Conservation (phyloP, 768 basidiomycete genomes). For the Suillus variegatus region DNA sequence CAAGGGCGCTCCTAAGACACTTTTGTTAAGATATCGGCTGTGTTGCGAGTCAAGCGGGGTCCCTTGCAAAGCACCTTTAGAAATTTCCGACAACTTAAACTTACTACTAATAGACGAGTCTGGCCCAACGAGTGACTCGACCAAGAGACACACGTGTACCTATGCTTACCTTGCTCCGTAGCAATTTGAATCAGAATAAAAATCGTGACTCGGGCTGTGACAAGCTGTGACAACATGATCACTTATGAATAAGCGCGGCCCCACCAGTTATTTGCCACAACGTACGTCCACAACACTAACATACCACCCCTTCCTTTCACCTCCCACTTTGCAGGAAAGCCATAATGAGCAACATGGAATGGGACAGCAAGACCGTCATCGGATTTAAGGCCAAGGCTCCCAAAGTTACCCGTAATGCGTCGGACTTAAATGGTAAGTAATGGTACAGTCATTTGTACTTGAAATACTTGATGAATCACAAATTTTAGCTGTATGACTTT, state of each 20-base stretch:
- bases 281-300: background rate
- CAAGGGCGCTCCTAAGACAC: no score
- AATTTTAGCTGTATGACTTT: constrained; percentile 52
- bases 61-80: no score
- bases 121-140: no score
- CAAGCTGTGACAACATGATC: constrained; percentile 1
- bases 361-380: constrained; percentile 75
- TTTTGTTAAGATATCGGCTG: no score
- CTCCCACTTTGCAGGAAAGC: background rate
- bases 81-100: no score
- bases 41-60: no score
- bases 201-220: background rate
- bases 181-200: no score
- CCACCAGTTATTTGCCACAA: background rate
- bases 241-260: background rate
- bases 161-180: no score
- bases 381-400: constrained; percentile 63
- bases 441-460: constrained; percentile 5
- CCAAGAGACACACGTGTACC: no score
- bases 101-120: no score
- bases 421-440: constrained; percentile 54
- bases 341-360: constrained; percentile 57
- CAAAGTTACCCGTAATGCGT: constrained; percentile 64
- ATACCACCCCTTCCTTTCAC: background rate
- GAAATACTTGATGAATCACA: constrained; percentile 16